phyloP scores from a whole-genome alignment of 306 rosid species.

The Comarum palustre region DNA sequence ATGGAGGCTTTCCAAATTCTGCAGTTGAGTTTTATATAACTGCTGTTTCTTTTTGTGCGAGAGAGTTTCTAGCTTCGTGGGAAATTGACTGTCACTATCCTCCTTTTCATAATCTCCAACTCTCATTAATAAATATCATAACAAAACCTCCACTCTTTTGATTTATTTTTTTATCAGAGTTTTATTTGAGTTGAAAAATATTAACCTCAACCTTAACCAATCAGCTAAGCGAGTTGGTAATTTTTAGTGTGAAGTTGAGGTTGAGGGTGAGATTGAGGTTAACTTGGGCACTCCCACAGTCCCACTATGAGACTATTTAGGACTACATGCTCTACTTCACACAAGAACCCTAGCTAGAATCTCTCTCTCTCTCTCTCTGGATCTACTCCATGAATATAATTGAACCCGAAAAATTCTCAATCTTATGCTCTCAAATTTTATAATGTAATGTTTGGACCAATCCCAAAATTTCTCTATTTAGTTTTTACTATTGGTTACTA shows the following conservation, averaged over 20 bases:
- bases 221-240: neutral
- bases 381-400: neutral
- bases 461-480: neutral
- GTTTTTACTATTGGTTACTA: neutral
- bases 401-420: neutral
- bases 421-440: neutral
- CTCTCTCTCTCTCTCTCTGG: neutral
- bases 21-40: slow-evolving; percentile 13
- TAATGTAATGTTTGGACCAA: neutral
- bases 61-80: neutral
- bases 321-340: neutral
- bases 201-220: neutral
- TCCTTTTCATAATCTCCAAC: slow-evolving; percentile 10
- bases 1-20: slow-evolving; percentile 7
- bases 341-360: neutral
- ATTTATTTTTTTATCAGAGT: neutral
- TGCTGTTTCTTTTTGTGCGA: slow-evolving; percentile 1
- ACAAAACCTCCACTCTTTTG: neutral
- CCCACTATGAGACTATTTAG: slow-evolving; percentile 3
- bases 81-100: neutral
- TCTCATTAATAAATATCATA: neutral
- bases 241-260: neutral
- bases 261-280: neutral
- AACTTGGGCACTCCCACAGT: neutral
- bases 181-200: neutral